These are phyloP conservation scores for Pseudogymnoascus sp. DNA, from an alignment of 2,329 filamentous ascomycete genomes.

Conservation along the genomic window DNA sequence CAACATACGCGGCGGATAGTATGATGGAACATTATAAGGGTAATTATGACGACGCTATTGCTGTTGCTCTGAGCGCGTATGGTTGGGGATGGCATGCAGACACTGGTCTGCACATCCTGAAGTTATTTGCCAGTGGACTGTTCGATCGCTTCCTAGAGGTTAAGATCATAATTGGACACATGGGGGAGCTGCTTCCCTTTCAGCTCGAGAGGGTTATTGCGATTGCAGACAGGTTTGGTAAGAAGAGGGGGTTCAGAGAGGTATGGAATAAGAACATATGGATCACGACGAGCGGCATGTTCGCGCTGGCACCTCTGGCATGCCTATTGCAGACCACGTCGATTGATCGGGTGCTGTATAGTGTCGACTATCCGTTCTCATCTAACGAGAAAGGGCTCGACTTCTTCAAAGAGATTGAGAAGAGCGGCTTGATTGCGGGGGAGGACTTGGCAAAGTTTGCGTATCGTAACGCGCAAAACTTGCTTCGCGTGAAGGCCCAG, in stretches of 20 bases:
- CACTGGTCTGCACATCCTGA: constrained; percentile 42
- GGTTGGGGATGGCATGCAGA: constrained; percentile 47
- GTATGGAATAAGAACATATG: constrained; percentile 52
- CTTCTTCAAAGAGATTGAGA: constrained; percentile 42
- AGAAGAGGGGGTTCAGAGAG: constrained; percentile 35
- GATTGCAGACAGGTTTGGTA: constrained; percentile 28
- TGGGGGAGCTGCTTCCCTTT: constrained; percentile 48
- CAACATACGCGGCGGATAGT: constrained; percentile 30
- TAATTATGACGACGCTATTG: constrained; percentile 27
- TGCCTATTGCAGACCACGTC: constrained; percentile 39
- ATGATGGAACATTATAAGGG: constrained; percentile 27
- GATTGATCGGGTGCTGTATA: constrained; percentile 48
- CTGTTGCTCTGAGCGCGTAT: constrained; percentile 32
- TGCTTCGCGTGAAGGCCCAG: constrained; percentile 32
- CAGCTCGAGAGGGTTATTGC: constrained; percentile 42
- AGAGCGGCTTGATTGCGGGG: constrained; percentile 42
- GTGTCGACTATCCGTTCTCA: constrained; percentile 52
- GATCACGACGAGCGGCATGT: constrained; percentile 51
- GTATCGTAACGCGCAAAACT: constrained; percentile 44
- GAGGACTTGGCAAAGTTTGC: constrained; percentile 44
- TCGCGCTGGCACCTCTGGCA: constrained; percentile 42
- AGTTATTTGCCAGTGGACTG: constrained; percentile 45
- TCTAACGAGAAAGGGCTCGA: constrained; percentile 41
- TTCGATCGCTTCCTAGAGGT: constrained; percentile 49
- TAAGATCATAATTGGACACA: constrained; percentile 49